Base-by-base conservation (phyloP, 169 alveolate species). In the Eimeria falciformis region DNA sequence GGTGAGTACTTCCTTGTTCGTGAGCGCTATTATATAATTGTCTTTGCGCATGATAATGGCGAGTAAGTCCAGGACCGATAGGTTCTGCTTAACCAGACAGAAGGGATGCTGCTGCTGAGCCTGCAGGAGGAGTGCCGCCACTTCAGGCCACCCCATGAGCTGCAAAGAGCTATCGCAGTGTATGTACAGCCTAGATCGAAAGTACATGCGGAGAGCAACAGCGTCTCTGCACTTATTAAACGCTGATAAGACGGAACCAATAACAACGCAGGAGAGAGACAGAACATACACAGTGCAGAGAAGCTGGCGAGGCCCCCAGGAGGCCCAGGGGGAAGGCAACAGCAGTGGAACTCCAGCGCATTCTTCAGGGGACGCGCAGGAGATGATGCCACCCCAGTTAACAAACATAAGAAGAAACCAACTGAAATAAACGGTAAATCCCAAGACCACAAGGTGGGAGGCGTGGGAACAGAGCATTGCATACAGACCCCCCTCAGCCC, bases 1-100 rank as follows among this genome's bases (percentile, higher is more conserved):
- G 69, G 23, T 62, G 56, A 55, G 23, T 33, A 86, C 82, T 40
- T 90, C 46, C 53, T 93, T 89, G 91, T 89, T 90, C 45, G 95
- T 88, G 47, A 93, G 58, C n/a, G 92, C 95, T 27, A 93, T 89
- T 75, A 88, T 47, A 46, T 62, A 93, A 88, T 93, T 93, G 92
- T 93, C 95, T 82, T 89, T 89, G 7, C 95, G 92, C 95, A 93
- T 88, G 79, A 93, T 93, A 50, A 89, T 58, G 65, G 82, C 84
- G 55, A 89, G 87, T 7, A 93, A 79, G 23, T 93, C 95, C 73
- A 93, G 81, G 12, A 91, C 95, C 0, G 93, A 68, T 25, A 93
- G 68, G 62, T 88, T 9, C 88, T 56, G 71, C 69, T 78, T 25
- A 69, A 45, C 45, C 0, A 78, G 47, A 45, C 75, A 33, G 2